Conservation (phyloP, 2,329 filamentous ascomycete species). For the Thielaviopsis ethacetica region DNA sequence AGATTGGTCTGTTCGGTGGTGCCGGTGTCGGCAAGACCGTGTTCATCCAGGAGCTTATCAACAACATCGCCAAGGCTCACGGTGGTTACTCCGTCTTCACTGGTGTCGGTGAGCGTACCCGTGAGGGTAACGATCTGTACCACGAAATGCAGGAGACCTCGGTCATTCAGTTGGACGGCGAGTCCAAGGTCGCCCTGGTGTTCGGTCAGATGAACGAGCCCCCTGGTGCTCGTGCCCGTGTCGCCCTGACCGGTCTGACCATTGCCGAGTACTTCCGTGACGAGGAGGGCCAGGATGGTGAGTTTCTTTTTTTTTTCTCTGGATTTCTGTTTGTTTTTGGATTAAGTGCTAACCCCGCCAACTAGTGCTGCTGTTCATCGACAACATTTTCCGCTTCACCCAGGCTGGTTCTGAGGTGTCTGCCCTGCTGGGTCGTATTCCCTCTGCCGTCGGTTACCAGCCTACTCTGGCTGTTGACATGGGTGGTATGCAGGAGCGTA, state of each 20-base stretch:
- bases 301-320: conserved; percentile 18
- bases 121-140: conserved; percentile 99
- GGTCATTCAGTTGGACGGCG: conserved; percentile 97
- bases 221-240: conserved; percentile 98
- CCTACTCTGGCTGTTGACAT: conserved; percentile 97
- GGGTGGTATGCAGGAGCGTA: conserved; percentile 99
- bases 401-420: conserved; percentile 99
- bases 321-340: neutral
- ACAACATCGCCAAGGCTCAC: conserved; percentile 99
- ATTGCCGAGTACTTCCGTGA: conserved; percentile 73
- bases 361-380: conserved; percentile 91
- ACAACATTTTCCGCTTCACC: conserved; percentile 99
- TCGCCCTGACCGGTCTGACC: conserved; percentile 80
- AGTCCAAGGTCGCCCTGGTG: conserved; percentile 97
- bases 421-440: conserved; percentile 97
- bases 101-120: conserved; percentile 99
- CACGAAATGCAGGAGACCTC: conserved; percentile 99
- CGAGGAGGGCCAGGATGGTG: conserved; percentile 69
- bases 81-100: conserved; percentile 99
- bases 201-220: conserved; percentile 99
- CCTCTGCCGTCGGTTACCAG: conserved; percentile 99
- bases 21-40: conserved; percentile 99
- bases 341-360: neutral
- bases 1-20: conserved; percentile 99
- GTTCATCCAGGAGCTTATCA: conserved; percentile 99